Evolutionary conservation across 805 yeast species (phyloP), one percentile per base, ranked within the genome.

Genomic region (Metschnikowia lachancei): DNA sequence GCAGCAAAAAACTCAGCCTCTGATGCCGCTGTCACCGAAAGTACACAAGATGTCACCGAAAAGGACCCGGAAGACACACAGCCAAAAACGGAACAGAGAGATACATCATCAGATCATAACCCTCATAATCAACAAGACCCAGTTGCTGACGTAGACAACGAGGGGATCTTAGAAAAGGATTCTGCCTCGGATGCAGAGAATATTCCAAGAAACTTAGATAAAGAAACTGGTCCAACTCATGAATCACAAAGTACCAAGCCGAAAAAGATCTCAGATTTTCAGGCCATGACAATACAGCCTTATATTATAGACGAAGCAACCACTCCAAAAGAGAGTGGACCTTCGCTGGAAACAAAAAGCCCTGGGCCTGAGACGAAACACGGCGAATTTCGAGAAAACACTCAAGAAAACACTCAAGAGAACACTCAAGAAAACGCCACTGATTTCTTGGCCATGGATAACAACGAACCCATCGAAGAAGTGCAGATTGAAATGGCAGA

Each of bases 211-310:
- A 8, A 22, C 24, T 5, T 22, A 35, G 26, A 35, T 18, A 18
- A 4, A 4, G 32, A 24, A 41, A 24, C 8, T 20, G 14, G 18
- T 32, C 7, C 28, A 10, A 3, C 28, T 10, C 3, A 26, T 5
- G 28, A 12, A 2, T 17, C 13, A 24, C 20, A 22, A 10, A 41
- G 33, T 4, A 29, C n/a, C 13, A 11, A 4, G 4, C 14, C 3
- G 18, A 8, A 13, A 8, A 28, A 35, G 19, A 1, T 18, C 4
- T 39, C 24, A 9, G 29, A 26, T 29, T 26, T 22, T 4, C 34
- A 35, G 30, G 22, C 39, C 3, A 59, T 60, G 56, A 52, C 57
- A 5, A 54, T 57, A 7, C 63, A 59, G 41, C 59, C 64, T 16
- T 60, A 59, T 30, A 48, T 46, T 10, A 20, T 44, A 10, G 48